Evolutionary conservation across 768 basidiomycete species (phyloP).

Genomic region (Trametes sanguinea): DNA sequence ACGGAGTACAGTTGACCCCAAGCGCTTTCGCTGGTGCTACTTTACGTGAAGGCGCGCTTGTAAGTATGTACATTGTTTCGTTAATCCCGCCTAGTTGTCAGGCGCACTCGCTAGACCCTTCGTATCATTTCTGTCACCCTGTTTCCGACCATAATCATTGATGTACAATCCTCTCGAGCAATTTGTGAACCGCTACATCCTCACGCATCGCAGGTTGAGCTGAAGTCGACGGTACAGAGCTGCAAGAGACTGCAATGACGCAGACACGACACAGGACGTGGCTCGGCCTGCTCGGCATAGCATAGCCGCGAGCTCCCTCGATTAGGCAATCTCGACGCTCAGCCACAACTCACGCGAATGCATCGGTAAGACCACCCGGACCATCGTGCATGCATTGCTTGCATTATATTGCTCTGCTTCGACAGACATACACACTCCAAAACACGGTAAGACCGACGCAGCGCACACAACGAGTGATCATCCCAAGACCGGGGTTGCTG

Average conservation of each 20-base stretch:
- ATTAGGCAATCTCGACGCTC: not conserved
- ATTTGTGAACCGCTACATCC: not conserved
- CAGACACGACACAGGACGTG: no score
- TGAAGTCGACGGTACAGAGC: no score
- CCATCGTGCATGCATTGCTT: conserved; percentile 1
- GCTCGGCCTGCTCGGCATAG: not conserved
- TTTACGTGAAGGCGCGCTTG: no score
- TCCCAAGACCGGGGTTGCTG: conserved; percentile 8
- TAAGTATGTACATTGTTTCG: no score
- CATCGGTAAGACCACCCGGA: not conserved
- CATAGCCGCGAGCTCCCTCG: not conserved
- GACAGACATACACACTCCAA: conserved; percentile 5
- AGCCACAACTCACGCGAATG: not conserved
- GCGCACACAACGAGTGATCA: not conserved
- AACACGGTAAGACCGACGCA: not conserved
- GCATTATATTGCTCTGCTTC: not conserved
- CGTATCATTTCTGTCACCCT: no score
- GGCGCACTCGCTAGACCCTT: no score
- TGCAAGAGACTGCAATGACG: no score
- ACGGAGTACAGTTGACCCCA: not conserved
- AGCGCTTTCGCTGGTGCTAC: no score
- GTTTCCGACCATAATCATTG: no score
- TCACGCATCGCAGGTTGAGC: not conserved
- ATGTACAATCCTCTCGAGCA: no score
- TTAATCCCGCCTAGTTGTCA: no score